phyloP scores from a whole-genome alignment of 176 grass and related monocot genomes.

The Carex littledalei region DNA sequence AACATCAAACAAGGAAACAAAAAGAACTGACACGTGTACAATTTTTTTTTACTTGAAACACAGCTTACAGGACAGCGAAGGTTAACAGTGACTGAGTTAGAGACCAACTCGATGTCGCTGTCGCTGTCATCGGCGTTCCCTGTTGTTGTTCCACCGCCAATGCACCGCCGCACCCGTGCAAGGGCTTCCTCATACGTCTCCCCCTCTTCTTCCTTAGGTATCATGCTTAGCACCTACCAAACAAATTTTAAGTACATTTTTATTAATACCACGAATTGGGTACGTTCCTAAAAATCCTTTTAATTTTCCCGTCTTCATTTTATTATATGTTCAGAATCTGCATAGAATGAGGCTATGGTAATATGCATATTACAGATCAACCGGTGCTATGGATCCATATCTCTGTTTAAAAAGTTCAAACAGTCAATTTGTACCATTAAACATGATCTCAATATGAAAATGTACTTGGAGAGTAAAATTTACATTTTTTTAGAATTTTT shows the following conservation, averaged over 20 bases:
- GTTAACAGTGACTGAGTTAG: constrained; percentile 71
- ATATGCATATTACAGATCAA: no score
- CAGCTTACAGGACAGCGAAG: constrained; percentile 88
- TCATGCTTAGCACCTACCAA: constrained; percentile 60
- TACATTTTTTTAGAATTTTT: no score
- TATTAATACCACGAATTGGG: neutral
- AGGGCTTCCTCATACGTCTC: constrained; percentile 74
- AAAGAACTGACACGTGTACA: neutral
- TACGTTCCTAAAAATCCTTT: neutral
- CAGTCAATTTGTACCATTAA: no score
- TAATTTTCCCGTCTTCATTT: neutral
- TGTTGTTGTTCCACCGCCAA: constrained; percentile 68
- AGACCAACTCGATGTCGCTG: constrained; percentile 86
- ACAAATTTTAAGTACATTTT: constrained; percentile 12
- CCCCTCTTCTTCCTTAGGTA: constrained; percentile 78
- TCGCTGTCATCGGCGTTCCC: constrained; percentile 58
- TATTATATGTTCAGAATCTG: neutral
- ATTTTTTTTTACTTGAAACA: neutral
- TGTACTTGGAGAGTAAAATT: no score
- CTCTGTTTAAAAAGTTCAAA: no score
- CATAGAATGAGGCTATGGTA: no score
- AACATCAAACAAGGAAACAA: constrained; percentile 18
- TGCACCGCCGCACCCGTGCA: constrained; percentile 65
- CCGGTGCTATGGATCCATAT: no score
- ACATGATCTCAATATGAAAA: no score